Evolutionary conservation across 2,329 filamentous ascomycete species (phyloP), one percentile per base, ranked within the genome.

Genomic region (Cadophora malorum): DNA sequence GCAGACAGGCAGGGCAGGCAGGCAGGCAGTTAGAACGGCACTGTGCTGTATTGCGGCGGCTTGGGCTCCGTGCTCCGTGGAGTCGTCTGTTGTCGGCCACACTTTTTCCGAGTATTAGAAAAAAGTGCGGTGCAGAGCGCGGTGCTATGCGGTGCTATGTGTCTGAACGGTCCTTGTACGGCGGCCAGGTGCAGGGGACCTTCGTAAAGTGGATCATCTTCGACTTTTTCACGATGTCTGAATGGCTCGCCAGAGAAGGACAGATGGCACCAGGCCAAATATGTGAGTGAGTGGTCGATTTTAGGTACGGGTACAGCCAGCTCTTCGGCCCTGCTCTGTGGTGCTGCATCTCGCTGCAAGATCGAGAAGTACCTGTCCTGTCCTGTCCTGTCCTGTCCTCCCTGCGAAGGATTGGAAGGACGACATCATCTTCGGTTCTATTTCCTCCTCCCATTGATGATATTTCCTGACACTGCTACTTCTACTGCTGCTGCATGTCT

Each of bases 1-100:
- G 41, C 16, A 47, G 41, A 16, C 16, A 21, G 45, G n/a, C 45
- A 45, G 41, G 5, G 41, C 41, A 45, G 14, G 41, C 16, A 19
- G 41, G 41, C 10, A 49, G 45, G 45, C n/a, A 49, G 45, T 49
- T 31, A 21, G 61, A 25, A 41, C 60, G 28, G 47, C 60, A 63
- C 28, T 47, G 41, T 3, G 4, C 41, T 45, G 41, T 50, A 38
- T 23, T 53, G 61, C 64, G 64, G 64, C 49, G 64, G 58, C 58
- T 63, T 63, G 67, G 23, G 56, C 69, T 70, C 69, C 69, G 69
- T 67, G 56, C 69, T 70, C 69, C 69, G 69, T 67, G 62, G 63
- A 67, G 60, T 28, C 23, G 52, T 31, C 38, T 9, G 45, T 21
- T 45, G 45, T 49, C 59, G 59, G 59, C 59, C 59, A 62, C 8